These are phyloP conservation scores for Fusarium camptoceras DNA, from an alignment of 2,329 filamentous ascomycete species.

Conservation along the genomic window DNA sequence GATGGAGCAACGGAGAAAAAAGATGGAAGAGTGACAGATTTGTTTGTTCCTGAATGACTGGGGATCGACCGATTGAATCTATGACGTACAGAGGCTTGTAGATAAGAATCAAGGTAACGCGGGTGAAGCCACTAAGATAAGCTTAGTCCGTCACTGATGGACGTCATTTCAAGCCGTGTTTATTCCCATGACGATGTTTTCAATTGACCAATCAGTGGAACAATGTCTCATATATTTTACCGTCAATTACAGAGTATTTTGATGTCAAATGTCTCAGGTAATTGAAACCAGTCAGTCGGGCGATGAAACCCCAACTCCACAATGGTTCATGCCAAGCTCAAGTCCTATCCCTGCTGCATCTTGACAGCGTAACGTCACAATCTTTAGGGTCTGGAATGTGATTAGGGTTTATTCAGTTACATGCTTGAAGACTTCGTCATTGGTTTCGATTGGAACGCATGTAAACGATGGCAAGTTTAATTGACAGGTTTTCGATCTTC, in stretches of 20 bases:
- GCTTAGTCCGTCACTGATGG: neutral
- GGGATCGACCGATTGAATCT: neutral
- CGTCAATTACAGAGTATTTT: rapidly evolving
- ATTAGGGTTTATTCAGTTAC: neutral
- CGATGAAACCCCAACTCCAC: neutral
- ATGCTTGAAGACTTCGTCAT: neutral
- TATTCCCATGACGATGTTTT: neutral
- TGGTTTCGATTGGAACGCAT: neutral
- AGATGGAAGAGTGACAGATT: neutral
- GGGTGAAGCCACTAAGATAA: neutral
- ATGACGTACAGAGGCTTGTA: neutral
- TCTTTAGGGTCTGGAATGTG: neutral
- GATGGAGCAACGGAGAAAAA: neutral
- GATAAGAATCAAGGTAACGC: slow-evolving; percentile 1
- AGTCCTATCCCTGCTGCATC: neutral
- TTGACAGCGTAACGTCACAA: neutral
- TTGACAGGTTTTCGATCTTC: rapidly evolving
- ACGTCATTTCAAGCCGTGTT: neutral
- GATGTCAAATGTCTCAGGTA: neutral
- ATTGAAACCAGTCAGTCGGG: neutral
- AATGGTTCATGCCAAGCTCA: neutral
- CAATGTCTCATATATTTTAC: neutral
- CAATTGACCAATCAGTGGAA: neutral
- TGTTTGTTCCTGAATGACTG: neutral
- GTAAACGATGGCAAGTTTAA: neutral